Conservation (phyloP, 208 protist species). For the Leishmania martiniquensis region DNA sequence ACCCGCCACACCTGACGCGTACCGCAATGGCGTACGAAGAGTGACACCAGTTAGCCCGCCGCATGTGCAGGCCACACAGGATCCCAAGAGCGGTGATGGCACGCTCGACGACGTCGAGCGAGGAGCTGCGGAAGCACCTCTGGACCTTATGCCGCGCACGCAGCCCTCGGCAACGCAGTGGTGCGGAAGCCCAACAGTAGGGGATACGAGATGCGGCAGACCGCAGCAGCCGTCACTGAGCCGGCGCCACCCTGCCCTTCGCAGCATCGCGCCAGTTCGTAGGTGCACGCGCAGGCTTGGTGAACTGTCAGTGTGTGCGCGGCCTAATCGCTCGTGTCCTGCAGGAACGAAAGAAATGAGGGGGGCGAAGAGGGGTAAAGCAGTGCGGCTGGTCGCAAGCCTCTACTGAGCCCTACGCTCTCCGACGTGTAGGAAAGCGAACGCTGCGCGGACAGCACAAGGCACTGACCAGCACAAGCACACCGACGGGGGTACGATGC, state of each 20-base stretch:
- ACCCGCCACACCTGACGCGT: neutral
- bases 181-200: neutral
- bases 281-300: neutral
- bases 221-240: neutral
- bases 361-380: neutral
- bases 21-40: neutral
- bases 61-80: neutral
- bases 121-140: neutral
- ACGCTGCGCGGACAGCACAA: neutral
- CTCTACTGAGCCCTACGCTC: neutral
- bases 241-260: neutral
- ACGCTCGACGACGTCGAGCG: neutral
- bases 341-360: neutral
- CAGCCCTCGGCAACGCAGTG: neutral
- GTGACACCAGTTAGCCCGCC: too few relatives aligned
- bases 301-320: neutral
- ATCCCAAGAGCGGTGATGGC: neutral
- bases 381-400: neutral
- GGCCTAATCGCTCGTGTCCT: neutral
- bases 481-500: neutral
- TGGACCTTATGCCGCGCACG: neutral
- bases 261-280: constrained; percentile 1
- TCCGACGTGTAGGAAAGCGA: neutral
- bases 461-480: neutral
- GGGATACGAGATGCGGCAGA: neutral